phyloP scores from a whole-genome alignment of 805 yeast genomes.

The Priceomyces melissophilus region DNA sequence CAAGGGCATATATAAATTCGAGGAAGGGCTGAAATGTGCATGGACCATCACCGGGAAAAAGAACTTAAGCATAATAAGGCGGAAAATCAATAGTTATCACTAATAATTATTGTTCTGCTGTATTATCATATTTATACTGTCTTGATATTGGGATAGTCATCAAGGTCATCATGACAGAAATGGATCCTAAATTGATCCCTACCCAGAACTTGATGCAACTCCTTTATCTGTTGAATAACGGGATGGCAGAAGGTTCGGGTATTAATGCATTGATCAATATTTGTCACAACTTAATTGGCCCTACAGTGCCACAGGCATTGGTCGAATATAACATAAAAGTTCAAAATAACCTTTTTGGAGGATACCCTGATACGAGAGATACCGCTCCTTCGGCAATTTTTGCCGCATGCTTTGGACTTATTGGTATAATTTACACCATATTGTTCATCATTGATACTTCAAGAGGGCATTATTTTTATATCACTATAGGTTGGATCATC shows the following conservation, averaged over 20 bases:
- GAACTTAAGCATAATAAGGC: no score
- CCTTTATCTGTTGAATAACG: constrained; percentile 17
- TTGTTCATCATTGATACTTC: constrained; percentile 48
- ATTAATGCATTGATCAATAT: constrained; percentile 20
- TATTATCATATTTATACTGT: no score
- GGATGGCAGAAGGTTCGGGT: constrained; percentile 29
- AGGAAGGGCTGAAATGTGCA: no score
- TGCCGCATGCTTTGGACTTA: constrained; percentile 46
- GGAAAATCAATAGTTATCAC: no score
- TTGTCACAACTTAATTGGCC: constrained; percentile 25
- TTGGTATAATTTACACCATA: constrained; percentile 42
- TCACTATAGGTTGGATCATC: constrained; percentile 49
- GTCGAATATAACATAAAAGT: constrained; percentile 30
- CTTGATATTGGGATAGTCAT: no score
- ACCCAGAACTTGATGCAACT: constrained; percentile 19
- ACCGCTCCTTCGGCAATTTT: constrained; percentile 58
- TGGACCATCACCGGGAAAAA: no score
- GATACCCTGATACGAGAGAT: constrained; percentile 53
- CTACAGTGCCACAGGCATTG: constrained; percentile 37
- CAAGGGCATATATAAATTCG: no score
- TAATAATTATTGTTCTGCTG: no score
- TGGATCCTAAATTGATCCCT: constrained; percentile 2
- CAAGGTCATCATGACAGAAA: no score
- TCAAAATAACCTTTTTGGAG: constrained; percentile 59
- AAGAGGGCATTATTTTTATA: constrained; percentile 59